phyloP scores from a whole-genome alignment of 441 rosid species.

The Syzygium syzygioides region DNA sequence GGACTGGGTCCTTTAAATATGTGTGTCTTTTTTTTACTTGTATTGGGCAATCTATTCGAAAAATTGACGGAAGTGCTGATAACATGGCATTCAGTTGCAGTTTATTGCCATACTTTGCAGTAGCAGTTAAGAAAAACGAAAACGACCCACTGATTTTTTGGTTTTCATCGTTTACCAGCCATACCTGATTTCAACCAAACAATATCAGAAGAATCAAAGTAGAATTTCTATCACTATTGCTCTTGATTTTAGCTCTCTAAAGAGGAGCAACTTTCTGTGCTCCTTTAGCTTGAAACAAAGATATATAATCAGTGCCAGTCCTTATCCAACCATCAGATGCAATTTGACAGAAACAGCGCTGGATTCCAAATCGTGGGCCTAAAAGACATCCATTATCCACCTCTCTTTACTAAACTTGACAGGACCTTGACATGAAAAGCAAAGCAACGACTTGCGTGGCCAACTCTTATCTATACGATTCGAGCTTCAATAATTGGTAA shows the following conservation, averaged over 20 bases:
- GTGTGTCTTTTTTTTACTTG: neutral
- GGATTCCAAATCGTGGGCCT: neutral
- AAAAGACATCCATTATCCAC: neutral
- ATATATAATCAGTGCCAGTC: neutral
- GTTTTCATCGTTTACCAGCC: neutral
- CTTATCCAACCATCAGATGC: neutral
- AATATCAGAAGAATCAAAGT: neutral
- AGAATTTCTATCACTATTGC: neutral
- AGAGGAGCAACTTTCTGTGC: neutral
- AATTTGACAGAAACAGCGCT: neutral
- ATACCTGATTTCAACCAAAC: neutral
- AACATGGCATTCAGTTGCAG: neutral
- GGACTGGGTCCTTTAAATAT: neutral
- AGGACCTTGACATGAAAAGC: neutral
- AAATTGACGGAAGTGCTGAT: neutral
- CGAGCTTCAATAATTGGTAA: neutral
- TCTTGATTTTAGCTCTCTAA: neutral
- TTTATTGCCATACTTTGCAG: neutral
- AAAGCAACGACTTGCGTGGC: fast-evolving
- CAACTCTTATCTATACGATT: neutral
- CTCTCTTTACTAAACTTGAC: neutral
- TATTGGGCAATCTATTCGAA: neutral
- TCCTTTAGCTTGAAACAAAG: neutral
- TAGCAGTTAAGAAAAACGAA: neutral
- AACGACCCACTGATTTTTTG: neutral